A percentile compares a stretch with the other conserved stretches of the same genome.
Evolutionary conservation across 179 eudicot species (phyloP).

Genomic region (Sideroxylon spinosum): DNA sequence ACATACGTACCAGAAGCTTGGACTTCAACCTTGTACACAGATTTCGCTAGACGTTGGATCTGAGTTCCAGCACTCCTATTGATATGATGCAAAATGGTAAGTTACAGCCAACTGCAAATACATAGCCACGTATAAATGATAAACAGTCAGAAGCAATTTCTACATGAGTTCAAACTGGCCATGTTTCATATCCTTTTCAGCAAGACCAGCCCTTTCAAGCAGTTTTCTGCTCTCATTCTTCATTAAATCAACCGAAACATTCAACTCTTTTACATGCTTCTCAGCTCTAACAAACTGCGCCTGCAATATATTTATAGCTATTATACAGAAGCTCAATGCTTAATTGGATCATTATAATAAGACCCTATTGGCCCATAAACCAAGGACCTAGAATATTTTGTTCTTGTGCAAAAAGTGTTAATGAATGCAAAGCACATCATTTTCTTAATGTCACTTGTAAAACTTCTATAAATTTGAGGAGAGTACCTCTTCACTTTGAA

Average conservation of each 20-base stretch:
- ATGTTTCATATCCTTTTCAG: constrained; percentile 77
- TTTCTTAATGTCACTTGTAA: neutral
- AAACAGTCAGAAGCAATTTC: neutral
- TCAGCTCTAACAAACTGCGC: constrained; percentile 72
- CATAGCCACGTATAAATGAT: neutral
- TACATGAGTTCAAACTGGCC: constrained; percentile 72
- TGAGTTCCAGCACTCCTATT: constrained; percentile 65
- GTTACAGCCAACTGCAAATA: neutral
- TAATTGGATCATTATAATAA: neutral
- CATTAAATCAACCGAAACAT: constrained; percentile 73
- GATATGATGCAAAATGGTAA: constrained; percentile 5
- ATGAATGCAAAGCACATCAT: neutral
- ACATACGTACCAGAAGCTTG: constrained; percentile 61
- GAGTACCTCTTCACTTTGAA: constrained; percentile 91
- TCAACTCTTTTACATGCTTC: constrained; percentile 60
- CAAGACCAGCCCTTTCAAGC: constrained; percentile 80
- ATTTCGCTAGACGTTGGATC: constrained; percentile 54
- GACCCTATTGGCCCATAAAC: neutral
- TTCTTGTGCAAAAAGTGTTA: neutral
- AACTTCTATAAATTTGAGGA: neutral
- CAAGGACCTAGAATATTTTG: neutral
- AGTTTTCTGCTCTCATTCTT: constrained; percentile 83
- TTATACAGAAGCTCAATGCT: neutral
- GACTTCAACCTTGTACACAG: constrained; percentile 58
- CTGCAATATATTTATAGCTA: constrained; percentile 36